Conservation (phyloP, 805 yeast species). For the Candida vaughaniae region DNA sequence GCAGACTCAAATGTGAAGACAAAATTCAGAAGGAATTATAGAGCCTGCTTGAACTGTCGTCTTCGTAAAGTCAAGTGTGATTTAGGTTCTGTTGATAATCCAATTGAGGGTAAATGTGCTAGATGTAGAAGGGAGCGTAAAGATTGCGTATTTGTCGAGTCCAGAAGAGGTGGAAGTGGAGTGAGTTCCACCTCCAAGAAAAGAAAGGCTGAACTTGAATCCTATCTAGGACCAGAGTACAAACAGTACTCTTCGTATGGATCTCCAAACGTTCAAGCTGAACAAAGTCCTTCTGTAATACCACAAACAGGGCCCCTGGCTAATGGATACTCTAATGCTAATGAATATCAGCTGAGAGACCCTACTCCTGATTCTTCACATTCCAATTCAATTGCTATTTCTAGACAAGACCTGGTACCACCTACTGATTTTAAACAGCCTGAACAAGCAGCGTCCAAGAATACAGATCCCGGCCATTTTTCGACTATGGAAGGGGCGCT, state of each 20-base stretch:
- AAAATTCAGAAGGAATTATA: slow-evolving; percentile 62
- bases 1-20: background rate
- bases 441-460: no score
- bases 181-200: slow-evolving; percentile 46
- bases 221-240: background rate
- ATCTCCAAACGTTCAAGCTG: background rate
- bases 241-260: background rate
- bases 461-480: slow-evolving; percentile 26
- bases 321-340: background rate
- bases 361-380: background rate
- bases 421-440: no score
- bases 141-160: slow-evolving; percentile 67
- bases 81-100: slow-evolving; percentile 70
- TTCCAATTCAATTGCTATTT: background rate
- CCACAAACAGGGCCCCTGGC: no score
- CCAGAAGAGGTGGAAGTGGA: slow-evolving; percentile 29
- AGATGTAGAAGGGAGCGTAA: slow-evolving; percentile 80
- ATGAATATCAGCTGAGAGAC: background rate
- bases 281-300: background rate
- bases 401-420: background rate
- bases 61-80: slow-evolving; percentile 85
- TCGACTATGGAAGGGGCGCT: slow-evolving; percentile 59
- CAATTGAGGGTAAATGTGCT: slow-evolving; percentile 79
- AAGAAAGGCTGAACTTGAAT: slow-evolving; percentile 37
- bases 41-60: slow-evolving; percentile 85